Conservation (phyloP, 2,329 filamentous ascomycete genomes). For the Cytospora chrysosperma region DNA sequence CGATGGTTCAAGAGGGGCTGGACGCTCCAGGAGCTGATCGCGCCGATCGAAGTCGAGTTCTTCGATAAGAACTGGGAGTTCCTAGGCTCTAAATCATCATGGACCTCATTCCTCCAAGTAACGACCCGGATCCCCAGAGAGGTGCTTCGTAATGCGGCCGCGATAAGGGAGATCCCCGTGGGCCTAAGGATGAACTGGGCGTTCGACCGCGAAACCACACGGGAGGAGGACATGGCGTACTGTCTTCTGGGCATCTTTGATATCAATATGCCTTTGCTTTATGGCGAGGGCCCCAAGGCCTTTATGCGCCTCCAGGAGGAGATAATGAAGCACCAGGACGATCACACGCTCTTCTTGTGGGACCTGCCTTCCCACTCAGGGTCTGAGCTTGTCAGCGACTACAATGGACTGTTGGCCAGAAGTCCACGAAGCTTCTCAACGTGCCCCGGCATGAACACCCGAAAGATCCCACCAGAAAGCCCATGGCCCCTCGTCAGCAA, state of each 20-base stretch:
- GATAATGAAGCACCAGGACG: neutral
- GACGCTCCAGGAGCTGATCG: conserved; percentile 25
- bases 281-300: conserved; percentile 4
- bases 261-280: neutral
- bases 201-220: neutral
- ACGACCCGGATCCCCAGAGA: neutral
- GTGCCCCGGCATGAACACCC: neutral
- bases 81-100: neutral
- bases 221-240: neutral
- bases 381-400: too few relatives aligned
- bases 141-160: neutral
- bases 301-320: conserved; percentile 4
- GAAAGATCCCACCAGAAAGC: neutral
- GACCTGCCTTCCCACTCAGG: neutral
- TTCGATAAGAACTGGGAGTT: neutral
- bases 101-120: neutral
- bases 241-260: conserved; percentile 1
- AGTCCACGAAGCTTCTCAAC: neutral
- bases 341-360: neutral
- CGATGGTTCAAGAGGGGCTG: conserved; percentile 2
- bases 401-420: neutral
- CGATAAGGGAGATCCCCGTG: neutral
- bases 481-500: neutral
- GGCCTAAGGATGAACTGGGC: neutral
- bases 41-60: neutral